Evolutionary conservation across 352 stramenopile species (phyloP).

Genomic region (Thalassiosira sp.): DNA sequence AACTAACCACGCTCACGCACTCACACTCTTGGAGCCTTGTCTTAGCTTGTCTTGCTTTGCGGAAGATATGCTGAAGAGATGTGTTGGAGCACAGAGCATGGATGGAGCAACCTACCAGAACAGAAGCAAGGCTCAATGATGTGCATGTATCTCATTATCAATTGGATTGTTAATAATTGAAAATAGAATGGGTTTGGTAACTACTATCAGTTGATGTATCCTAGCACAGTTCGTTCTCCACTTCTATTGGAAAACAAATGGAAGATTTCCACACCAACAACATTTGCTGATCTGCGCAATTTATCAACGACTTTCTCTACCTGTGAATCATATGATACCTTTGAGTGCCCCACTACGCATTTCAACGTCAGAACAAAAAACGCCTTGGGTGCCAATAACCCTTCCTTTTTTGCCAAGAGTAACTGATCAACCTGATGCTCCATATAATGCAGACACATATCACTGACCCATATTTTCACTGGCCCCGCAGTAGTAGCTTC

Average conservation of each 20-base stretch:
- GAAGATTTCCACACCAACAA: conserved; percentile 41
- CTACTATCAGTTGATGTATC: conserved; percentile 15
- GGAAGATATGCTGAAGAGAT: too few relatives aligned
- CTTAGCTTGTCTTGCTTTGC: too few relatives aligned
- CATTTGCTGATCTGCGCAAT: conserved; percentile 2
- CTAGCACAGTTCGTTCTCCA: conserved; percentile 56
- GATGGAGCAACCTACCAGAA: too few relatives aligned
- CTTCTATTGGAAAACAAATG: conserved; percentile 73
- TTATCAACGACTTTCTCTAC: conserved; percentile 36
- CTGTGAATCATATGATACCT: conserved; percentile 49
- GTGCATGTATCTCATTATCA: too few relatives aligned
- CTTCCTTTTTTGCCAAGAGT: conserved; percentile 40
- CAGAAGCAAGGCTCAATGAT: too few relatives aligned
- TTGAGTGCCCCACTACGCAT: conserved; percentile 57
- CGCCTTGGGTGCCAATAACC: too few relatives aligned
- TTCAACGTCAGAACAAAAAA: conserved; percentile 76
- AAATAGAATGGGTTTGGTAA: too few relatives aligned
- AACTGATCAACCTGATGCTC: conserved; percentile 58
- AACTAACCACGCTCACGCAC: too few relatives aligned
- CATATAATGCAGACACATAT: conserved; percentile 73
- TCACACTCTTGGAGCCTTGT: too few relatives aligned
- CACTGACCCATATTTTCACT: conserved; percentile 56
- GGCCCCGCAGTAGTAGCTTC: neutral
- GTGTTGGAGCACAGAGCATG: too few relatives aligned
- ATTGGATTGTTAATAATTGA: too few relatives aligned